These are phyloP conservation scores for Coemansia sp. DNA, from an alignment of 192 early-diverging fungal genomes.

Conservation along the genomic window DNA sequence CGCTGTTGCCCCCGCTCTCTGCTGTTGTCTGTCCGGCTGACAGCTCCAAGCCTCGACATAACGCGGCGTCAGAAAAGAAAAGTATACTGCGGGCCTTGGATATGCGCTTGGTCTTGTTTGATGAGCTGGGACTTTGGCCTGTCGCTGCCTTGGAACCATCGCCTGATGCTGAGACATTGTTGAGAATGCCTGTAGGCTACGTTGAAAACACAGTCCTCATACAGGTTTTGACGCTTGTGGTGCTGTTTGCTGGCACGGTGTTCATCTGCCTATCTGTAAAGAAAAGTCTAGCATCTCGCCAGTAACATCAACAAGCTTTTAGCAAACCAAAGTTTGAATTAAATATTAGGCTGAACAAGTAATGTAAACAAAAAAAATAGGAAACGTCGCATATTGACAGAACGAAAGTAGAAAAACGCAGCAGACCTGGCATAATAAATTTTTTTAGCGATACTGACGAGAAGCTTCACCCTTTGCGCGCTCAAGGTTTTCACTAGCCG, in stretches of 20 bases:
- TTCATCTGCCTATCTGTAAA: slow-evolving; percentile 6
- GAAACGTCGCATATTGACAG: slow-evolving; percentile 19
- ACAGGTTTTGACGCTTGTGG: slow-evolving; percentile 25
- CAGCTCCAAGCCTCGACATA: background rate
- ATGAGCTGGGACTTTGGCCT: slow-evolving; percentile 39
- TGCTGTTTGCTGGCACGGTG: slow-evolving; percentile 30
- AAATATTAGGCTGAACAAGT: background rate
- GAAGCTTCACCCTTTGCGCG: slow-evolving; percentile 34
- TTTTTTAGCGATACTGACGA: slow-evolving; percentile 28
- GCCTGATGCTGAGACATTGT: slow-evolving; percentile 37
- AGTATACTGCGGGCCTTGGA: slow-evolving; percentile 19
- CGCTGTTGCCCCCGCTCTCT: slow-evolving; percentile 35
- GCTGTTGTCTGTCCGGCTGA: slow-evolving; percentile 31
- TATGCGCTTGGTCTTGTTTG: slow-evolving; percentile 36
- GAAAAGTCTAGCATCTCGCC: background rate
- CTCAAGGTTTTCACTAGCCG: slow-evolving; percentile 48
- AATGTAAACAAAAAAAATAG: slow-evolving; percentile 10
- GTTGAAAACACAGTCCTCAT: slow-evolving; percentile 15
- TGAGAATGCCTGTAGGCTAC: slow-evolving; percentile 45
- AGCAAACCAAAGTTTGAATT: background rate
- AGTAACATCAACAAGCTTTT: background rate
- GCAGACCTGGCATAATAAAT: background rate
- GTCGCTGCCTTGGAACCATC: slow-evolving; percentile 19
- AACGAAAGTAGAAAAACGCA: background rate
- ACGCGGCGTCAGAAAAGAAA: background rate